Base-by-base conservation (phyloP, 805 yeast species). In the Spathaspora girioi region DNA sequence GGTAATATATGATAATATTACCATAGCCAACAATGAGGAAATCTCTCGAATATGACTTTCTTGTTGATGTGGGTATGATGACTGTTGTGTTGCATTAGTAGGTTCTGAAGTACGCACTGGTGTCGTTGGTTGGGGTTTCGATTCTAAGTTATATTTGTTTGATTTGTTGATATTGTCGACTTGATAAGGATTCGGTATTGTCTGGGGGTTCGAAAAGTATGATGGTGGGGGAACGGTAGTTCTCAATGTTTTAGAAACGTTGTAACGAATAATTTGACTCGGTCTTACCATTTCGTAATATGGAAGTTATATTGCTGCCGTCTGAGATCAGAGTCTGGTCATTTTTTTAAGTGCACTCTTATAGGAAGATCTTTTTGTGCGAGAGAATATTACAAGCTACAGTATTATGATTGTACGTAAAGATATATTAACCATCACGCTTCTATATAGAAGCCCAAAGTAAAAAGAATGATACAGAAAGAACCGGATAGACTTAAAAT, bases 1-100 rank as follows among this genome's bases (percentile, higher is more conserved):
- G 1, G 85, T 82, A 47, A 81, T 64, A 57, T 76, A 81, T 1
- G 78, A 65, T 46, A 81, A 57, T 8, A 77, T 67, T 5, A 70
- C 53, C 59, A 79, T 71, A 1, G 80, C 76, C 1, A 79, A 40
- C 19, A 78, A 62, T 2, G 76, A 56, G 0, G 77, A 66, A 2
- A 78, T 44, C 23, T 79, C 84, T 49, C 66, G 63, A 5, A 75
- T 2, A 31, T 35, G 47, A 20, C 40, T 38, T 14, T 51, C 49
- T 18, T 47, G 20, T 19, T n/a, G 50, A n/a, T 41, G 50, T 27
- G 29, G 45, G 5, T 41, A 18, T 10, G 49, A 38, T 3, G 49
- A 38, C 9, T 35, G 15, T 15, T 35, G 40, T 18, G 40, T 11
- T 10, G 44, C 15, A 18, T 15, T 47, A 46, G 50, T n/a, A 17